Base-by-base conservation (phyloP, 2,329 filamentous ascomycete genomes). In the Penicillium sp. region DNA sequence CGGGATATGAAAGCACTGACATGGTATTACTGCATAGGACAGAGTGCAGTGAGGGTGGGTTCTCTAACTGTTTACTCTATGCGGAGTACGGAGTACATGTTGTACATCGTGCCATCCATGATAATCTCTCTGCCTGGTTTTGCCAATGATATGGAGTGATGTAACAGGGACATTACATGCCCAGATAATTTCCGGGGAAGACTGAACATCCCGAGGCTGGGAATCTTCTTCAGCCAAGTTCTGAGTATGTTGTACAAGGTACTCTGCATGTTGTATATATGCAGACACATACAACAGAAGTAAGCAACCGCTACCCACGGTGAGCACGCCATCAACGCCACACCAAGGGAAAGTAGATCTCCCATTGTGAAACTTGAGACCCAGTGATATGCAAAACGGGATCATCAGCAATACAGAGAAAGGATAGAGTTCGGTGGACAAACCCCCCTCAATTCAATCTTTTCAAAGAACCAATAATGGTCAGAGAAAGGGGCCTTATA, bases 271-370 rank as follows among this genome's bases (percentile, higher is more conserved):
- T 38, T 39, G 26, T 32, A 26, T 32, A 32, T 19, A 32, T 23
- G 19, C 16, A n/a, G 19, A 36, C 32, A 11, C 13, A 8, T 23
- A 4, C n/a, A 30, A 42, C 38, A 27, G 19, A 18, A 18, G 36
- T 14, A 29, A 30, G 47, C 34, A 41, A 52, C 18, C 7, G 27
- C 35, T 34, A 35, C 35, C 39, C 11, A 48, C 32, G 16, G 9
- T 26, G 46, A 59, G 61, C 61, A 64, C 59, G 59, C 62, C 46
- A 64, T 60, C 13, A 34, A 53, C 59, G 50, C 54, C 56, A 61
- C 61, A 51, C 32, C 19, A 29, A 34, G 48, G 40, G 42, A 30
- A 40, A 53, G 57, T 44, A 44, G 61, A 62, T 63, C 61, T 47
- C 32, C 51, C 40, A 42, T 23, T 34, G 13, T 61, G 60, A 62